Conservation (phyloP, 805 yeast genomes). For the Hemisphaericaspora nanyangensis region DNA sequence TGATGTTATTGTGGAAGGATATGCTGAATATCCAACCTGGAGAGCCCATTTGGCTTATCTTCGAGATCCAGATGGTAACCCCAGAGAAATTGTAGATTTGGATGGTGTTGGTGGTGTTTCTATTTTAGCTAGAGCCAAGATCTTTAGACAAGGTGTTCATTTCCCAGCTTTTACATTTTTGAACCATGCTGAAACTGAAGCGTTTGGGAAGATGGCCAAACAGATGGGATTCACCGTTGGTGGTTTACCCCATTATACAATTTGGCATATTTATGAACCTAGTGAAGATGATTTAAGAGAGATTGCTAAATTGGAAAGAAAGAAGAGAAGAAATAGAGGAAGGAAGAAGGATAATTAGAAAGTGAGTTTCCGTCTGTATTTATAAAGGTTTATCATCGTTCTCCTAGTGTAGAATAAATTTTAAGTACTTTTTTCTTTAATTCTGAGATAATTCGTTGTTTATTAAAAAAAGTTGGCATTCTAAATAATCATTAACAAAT, state of each 20-base stretch:
- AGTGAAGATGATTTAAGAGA: conserved; percentile 76
- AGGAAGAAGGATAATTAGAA: conserved; percentile 38
- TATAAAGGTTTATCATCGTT: conserved; percentile 35
- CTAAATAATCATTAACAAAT: too few species aligned
- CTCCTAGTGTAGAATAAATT: too few species aligned
- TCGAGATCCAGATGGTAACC: conserved; percentile 58
- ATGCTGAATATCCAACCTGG: conserved; percentile 84
- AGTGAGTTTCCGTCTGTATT: conserved; percentile 47
- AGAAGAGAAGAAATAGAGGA: conserved; percentile 44
- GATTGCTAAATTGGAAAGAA: conserved; percentile 66
- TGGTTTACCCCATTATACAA: conserved; percentile 84
- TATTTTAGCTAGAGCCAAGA: conserved; percentile 67
- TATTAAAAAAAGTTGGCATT: too few species aligned
- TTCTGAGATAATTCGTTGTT: too few species aligned
- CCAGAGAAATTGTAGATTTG: conserved; percentile 59
- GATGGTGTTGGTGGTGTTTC: conserved; percentile 91
- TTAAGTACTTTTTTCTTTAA: too few species aligned
- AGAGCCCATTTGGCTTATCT: conserved; percentile 76
- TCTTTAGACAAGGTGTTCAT: conserved; percentile 75
- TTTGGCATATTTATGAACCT: conserved; percentile 91
- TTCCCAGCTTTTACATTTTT: conserved; percentile 82
- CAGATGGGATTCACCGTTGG: conserved; percentile 79
- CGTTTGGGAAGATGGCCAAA: conserved; percentile 78
- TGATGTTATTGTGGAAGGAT: conserved; percentile 86
- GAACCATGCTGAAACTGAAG: conserved; percentile 87